These are phyloP conservation scores for Begonia fuchsioides DNA, from an alignment of 306 rosid genomes.

Conservation along the genomic window DNA sequence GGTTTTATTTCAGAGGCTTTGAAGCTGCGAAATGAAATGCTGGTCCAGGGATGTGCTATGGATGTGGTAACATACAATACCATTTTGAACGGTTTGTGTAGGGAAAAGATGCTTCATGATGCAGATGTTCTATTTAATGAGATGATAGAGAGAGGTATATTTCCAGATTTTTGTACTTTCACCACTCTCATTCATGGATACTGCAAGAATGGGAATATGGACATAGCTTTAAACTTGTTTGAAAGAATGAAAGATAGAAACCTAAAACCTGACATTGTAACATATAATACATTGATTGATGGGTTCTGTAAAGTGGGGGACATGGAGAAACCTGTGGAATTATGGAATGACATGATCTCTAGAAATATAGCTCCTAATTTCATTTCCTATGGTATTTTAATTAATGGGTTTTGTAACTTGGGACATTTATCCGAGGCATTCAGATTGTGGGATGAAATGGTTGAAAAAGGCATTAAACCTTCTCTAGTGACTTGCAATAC, in stretches of 20 bases:
- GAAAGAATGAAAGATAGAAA: constrained; percentile 37
- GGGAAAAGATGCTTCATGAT: constrained; percentile 55
- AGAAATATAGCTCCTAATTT: constrained; percentile 42
- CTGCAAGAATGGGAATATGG: constrained; percentile 67
- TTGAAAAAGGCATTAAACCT: constrained; percentile 55
- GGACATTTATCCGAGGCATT: constrained; percentile 55
- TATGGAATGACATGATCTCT: constrained; percentile 58
- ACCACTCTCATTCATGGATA: constrained; percentile 83
- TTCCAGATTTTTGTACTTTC: constrained; percentile 74
- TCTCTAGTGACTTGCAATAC: constrained; percentile 59
- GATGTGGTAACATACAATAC: constrained; percentile 73
- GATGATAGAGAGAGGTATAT: constrained; percentile 76
- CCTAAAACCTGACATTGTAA: constrained; percentile 73
- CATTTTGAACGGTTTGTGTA: constrained; percentile 66
- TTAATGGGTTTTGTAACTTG: constrained; percentile 65
- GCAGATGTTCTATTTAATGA: constrained; percentile 59
- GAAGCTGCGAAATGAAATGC: constrained; percentile 62
- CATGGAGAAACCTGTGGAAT: constrained; percentile 57
- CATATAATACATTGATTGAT: constrained; percentile 66
- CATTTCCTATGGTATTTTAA: constrained; percentile 55
- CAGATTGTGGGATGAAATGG: constrained; percentile 72
- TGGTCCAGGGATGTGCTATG: constrained; percentile 49
- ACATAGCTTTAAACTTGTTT: constrained; percentile 42
- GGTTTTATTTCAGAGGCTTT: constrained; percentile 54
- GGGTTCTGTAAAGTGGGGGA: constrained; percentile 85